Evolutionary conservation across 169 alveolate genomes (phyloP), one percentile per base, ranked within the genome.

Genomic region (Babesia microti): DNA sequence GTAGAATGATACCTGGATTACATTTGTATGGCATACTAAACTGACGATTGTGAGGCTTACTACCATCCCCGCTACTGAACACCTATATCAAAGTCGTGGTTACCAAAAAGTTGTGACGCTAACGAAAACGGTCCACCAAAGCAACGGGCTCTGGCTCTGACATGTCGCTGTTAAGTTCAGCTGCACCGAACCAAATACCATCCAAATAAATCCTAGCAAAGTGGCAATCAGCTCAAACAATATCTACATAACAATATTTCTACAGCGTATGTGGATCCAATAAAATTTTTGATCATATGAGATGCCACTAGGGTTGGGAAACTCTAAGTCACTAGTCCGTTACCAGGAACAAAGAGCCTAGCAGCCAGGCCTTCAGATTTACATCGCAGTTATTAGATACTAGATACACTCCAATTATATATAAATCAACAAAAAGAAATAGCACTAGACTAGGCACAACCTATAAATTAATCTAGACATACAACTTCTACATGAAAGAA

Each of bases 121-220:
- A 4, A 65, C 76, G 26, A 65, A 65, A 11, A 24, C 45, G 9
- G 51, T 41, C 76, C 76, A 65, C 76, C 76, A 65, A 17, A 65
- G 35, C 19, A 18, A 55, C 2, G 76, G 76, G 23, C 29, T 55
- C n/a, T 68, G 53, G 11, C 22, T 12, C 23, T 65, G 76, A 43
- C 76, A 65, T 14, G 76, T 65, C 7, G 70, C 55, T 0, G 76
- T 54, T 65, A 65, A 46, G 9, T 68, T 45, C 4, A 65, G 41
- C 76, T 65, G 56, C 1, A 24, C 12, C 6, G n/a, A 21, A 0
- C n/a, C 11, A 9, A 7, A 36, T 5, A 7, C 3, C 3, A 43
- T 15, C 0, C 1, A 4, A 21, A 9, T 12, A 11, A 30, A 30
- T 11, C 11, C 36, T 11, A 30, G 36, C 36, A 30, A 11, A 11